Percentiles rank a stretch among this genome's conserved stretches.
Conservation (phyloP, 345 rosid species). For the Crucihimalaya himalaica region DNA sequence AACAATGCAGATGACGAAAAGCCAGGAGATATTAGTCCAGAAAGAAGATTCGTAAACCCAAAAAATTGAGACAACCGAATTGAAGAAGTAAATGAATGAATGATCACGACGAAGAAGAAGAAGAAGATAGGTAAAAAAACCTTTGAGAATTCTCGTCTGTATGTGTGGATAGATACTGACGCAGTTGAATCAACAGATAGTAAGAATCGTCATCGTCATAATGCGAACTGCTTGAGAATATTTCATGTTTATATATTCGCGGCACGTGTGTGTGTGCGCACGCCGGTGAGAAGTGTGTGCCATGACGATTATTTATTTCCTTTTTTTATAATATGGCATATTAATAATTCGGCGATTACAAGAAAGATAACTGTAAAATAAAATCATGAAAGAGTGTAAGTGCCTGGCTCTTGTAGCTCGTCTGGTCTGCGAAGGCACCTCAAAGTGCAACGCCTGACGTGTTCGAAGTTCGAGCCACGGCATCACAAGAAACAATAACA, state of each 20-base stretch:
- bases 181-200: neutral
- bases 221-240: neutral
- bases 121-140: neutral
- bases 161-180: neutral
- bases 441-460: neutral
- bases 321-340: neutral
- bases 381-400: too few relatives aligned
- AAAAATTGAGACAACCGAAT: neutral
- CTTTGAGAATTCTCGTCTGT: neutral
- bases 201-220: neutral
- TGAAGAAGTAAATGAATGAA: neutral
- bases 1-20: neutral
- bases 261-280: slow-evolving; percentile 15
- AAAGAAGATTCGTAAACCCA: neutral
- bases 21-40: neutral
- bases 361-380: too few relatives aligned
- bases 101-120: neutral
- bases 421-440: neutral
- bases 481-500: neutral
- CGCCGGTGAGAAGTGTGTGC: neutral
- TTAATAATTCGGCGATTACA: too few relatives aligned
- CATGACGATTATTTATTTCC: neutral
- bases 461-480: neutral
- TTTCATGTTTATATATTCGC: neutral
- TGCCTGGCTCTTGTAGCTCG: neutral